A percentile compares a stretch with the other conserved stretches of the same genome.
Evolutionary conservation across 129 eudicot species (phyloP).

Genomic region (Solidago caesia): DNA sequence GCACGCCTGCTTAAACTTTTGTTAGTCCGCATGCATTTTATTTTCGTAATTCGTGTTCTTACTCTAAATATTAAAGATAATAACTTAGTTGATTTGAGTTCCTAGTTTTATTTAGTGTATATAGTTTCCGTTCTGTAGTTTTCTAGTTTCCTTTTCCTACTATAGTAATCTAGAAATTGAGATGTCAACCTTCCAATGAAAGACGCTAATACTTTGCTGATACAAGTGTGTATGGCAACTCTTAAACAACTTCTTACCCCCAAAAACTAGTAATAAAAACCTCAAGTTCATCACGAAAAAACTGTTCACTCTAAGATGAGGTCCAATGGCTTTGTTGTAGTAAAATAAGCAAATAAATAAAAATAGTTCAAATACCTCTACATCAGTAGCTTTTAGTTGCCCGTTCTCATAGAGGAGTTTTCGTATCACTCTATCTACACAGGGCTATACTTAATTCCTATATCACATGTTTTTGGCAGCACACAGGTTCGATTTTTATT

Average conservation of each 20-base stretch:
- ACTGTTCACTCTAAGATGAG: background rate
- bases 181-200: background rate
- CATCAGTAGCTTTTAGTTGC: conserved; percentile 13
- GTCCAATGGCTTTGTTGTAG: conserved; percentile 6
- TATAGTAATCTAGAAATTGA: background rate
- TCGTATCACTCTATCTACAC: conserved; percentile 15
- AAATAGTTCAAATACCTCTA: background rate
- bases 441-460: conserved; percentile 3
- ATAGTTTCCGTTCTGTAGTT: background rate
- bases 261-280: background rate
- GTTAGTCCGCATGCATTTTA: background rate
- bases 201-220: background rate
- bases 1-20: conserved; percentile 5
- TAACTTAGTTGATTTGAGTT: background rate
- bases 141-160: background rate
- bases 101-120: background rate
- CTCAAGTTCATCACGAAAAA: background rate
- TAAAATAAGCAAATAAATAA: conserved; percentile 1
- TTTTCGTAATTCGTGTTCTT: background rate
- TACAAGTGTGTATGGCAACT: background rate
- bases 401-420: conserved; percentile 7
- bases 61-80: background rate
- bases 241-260: background rate
- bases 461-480: background rate
- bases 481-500: background rate